phyloP scores from a whole-genome alignment of 176 grass and related monocot species.

The Saccharum spontaneum region DNA sequence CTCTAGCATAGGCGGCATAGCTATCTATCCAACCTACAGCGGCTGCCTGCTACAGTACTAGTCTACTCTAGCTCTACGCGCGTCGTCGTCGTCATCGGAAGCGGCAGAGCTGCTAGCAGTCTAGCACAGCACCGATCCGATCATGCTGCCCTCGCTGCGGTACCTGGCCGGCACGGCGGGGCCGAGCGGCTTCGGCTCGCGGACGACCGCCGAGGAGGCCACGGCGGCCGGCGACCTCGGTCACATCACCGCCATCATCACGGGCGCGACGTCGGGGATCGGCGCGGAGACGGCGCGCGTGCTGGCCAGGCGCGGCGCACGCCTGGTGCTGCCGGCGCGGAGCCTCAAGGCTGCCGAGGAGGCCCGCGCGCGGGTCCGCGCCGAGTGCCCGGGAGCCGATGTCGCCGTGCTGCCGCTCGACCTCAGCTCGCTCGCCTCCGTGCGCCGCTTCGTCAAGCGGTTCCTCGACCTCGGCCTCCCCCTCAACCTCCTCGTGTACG shows the following conservation, averaged over 20 bases:
- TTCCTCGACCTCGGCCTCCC: slow-evolving; percentile 77
- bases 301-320: slow-evolving; percentile 72
- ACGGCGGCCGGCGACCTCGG: slow-evolving; percentile 52
- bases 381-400: slow-evolving; percentile 52
- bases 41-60: not conserved
- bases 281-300: slow-evolving; percentile 83
- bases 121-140: too few species aligned
- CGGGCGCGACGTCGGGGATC: slow-evolving; percentile 94
- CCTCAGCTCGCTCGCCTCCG: slow-evolving; percentile 88
- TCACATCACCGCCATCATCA: slow-evolving; percentile 83
- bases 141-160: slow-evolving; percentile 49
- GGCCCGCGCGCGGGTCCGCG: slow-evolving; percentile 49
- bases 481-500: slow-evolving; percentile 91
- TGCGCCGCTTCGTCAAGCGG: slow-evolving; percentile 64
- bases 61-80: too few species aligned
- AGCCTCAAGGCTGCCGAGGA: slow-evolving; percentile 92
- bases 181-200: slow-evolving; percentile 80
- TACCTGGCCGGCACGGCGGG: slow-evolving; percentile 83
- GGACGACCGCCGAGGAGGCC: slow-evolving; percentile 71
- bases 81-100: too few species aligned
- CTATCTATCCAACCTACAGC: not conserved
- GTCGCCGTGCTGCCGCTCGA: slow-evolving; percentile 86
- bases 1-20: not conserved
- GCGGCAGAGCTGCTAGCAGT: too few species aligned
- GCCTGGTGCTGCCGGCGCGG: slow-evolving; percentile 81